These are phyloP conservation scores for Heterobasidion irregulare DNA, from an alignment of 1,284 basidiomycete species.

Conservation along the genomic window DNA sequence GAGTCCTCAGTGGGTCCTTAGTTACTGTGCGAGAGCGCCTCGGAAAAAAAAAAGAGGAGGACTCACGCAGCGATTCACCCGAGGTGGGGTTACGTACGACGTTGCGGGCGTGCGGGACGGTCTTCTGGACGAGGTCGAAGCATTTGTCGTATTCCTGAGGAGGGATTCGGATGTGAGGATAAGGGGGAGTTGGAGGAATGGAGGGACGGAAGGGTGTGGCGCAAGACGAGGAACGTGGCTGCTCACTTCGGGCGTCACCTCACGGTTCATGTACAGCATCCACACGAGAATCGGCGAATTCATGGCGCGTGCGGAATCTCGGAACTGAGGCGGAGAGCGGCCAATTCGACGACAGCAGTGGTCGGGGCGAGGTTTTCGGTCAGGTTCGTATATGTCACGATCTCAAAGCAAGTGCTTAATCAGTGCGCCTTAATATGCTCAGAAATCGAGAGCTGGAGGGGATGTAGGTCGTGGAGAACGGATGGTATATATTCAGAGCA, in stretches of 20 bases:
- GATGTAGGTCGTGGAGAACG: neutral
- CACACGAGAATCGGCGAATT: constrained; percentile 66
- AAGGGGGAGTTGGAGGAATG: neutral
- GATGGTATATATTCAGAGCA: neutral
- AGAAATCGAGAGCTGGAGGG: no score
- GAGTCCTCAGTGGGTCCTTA: neutral
- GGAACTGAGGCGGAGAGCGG: neutral
- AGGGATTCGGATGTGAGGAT: neutral
- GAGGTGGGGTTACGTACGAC: constrained; percentile 44
- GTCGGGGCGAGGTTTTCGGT: no score
- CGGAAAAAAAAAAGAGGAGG: constrained; percentile 1
- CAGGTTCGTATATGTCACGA: no score
- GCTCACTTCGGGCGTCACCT: constrained; percentile 55
- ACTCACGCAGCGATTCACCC: constrained; percentile 53
- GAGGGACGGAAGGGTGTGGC: constrained; percentile 1
- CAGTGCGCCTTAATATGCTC: no score
- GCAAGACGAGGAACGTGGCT: constrained; percentile 1
- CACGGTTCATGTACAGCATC: constrained; percentile 69
- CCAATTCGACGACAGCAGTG: no score
- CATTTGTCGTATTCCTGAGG: constrained; percentile 62
- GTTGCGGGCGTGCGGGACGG: constrained; percentile 40
- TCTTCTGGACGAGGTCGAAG: constrained; percentile 44
- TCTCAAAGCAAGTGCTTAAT: no score
- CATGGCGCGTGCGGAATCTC: constrained; percentile 17
- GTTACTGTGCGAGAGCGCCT: neutral